Conservation (phyloP, 176 grass and related monocot genomes). For the Tillandsia leiboldiana region DNA sequence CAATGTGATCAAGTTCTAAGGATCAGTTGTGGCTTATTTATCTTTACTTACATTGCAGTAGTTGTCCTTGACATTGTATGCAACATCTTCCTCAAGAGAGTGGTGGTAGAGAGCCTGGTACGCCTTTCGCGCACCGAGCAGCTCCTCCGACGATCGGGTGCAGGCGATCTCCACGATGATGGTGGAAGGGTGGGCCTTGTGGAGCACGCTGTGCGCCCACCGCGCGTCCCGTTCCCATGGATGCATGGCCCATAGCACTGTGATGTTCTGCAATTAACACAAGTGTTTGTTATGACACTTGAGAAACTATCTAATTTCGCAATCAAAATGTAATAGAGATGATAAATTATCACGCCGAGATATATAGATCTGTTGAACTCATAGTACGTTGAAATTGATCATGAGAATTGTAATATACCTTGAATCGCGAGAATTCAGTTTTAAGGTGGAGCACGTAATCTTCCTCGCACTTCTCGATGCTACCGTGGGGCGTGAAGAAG, state of each 20-base stretch:
- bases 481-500: conserved; percentile 42
- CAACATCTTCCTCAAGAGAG: conserved; percentile 96
- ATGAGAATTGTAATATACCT: conserved; percentile 15
- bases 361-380: no score
- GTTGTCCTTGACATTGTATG: conserved; percentile 48
- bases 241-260: conserved; percentile 89
- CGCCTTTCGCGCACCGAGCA: conserved; percentile 58
- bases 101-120: conserved; percentile 77
- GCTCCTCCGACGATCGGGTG: conserved; percentile 71
- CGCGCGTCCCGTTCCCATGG: conserved; percentile 85
- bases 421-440: conserved; percentile 78
- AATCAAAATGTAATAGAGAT: not conserved
- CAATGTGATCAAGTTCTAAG: not conserved
- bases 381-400: not conserved
- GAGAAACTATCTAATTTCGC: not conserved
- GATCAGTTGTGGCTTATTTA: not conserved
- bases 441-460: conserved; percentile 44
- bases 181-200: conserved; percentile 47
- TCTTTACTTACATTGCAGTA: conserved; percentile 45
- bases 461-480: conserved; percentile 61
- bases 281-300: not conserved
- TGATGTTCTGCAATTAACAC: conserved; percentile 30
- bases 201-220: conserved; percentile 60
- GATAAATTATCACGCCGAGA: not conserved
- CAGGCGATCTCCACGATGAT: conserved; percentile 67